Conservation (phyloP, 176 grass and related monocot genomes). For the Stipa capillata region DNA sequence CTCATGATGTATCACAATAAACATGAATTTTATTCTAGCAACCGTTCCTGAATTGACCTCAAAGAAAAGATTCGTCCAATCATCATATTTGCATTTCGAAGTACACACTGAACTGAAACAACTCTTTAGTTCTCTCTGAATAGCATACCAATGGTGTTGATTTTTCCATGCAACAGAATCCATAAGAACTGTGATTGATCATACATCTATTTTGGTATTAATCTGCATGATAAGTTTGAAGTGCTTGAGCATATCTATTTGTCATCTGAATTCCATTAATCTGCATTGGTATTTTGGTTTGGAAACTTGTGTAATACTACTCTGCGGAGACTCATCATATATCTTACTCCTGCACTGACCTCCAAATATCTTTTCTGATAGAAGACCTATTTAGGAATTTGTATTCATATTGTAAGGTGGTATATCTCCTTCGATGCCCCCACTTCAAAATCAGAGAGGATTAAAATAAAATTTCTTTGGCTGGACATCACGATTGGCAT, state of each 20-base stretch:
- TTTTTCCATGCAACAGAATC: not conserved
- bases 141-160: not conserved
- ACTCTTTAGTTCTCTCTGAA: not conserved
- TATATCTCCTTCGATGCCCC: not conserved
- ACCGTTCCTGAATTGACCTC: not conserved
- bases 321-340: slow-evolving; percentile 7
- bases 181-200: not conserved
- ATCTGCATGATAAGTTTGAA: not conserved
- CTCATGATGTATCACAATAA: not conserved
- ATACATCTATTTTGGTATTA: not conserved
- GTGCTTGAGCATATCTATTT: not conserved
- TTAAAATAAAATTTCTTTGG: slow-evolving; percentile 2
- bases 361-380: not conserved
- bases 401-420: slow-evolving; percentile 4
- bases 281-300: not conserved
- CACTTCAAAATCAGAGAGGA: slow-evolving; percentile 5
- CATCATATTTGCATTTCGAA: not conserved
- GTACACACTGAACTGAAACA: not conserved
- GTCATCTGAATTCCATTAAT: not conserved
- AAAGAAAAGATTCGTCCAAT: not conserved
- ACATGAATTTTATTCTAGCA: not conserved
- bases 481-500: not conserved
- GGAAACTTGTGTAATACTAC: not conserved
- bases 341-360: not conserved
- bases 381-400: not conserved